Conservation (phyloP, 306 rosid genomes). For the Cicer chorassanicum region DNA sequence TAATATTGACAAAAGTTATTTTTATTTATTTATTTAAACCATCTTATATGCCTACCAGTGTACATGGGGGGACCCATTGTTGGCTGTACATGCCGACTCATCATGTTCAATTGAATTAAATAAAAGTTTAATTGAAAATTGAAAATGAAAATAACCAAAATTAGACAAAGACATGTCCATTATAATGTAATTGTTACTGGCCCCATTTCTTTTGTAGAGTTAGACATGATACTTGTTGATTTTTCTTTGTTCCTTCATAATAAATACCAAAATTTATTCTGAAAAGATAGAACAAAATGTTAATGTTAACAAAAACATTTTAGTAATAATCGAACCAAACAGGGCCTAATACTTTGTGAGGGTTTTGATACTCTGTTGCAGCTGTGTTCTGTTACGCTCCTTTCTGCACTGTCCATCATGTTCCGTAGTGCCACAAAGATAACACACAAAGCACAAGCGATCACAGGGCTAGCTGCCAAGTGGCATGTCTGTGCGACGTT, state of each 20-base stretch:
- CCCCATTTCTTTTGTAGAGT: constrained; percentile 2
- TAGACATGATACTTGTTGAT: constrained; percentile 11
- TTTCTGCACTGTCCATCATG: constrained; percentile 64
- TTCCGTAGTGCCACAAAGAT: constrained; percentile 88
- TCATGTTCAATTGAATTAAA: not conserved
- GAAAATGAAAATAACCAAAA: not conserved
- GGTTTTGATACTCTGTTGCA: constrained; percentile 44
- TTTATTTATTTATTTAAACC: too few relatives aligned
- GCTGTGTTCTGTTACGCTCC: constrained; percentile 79
- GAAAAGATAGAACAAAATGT: not conserved
- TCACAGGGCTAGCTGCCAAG: constrained; percentile 90
- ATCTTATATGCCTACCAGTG: not conserved
- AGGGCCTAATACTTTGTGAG: not conserved
- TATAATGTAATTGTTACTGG: not conserved
- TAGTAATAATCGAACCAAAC: constrained; percentile 4
- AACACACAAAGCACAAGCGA: constrained; percentile 91
- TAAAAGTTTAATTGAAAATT: not conserved
- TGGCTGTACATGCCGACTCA: not conserved
- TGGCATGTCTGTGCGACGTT: constrained; percentile 96
- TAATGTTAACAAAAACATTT: not conserved
- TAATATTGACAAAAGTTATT: too few relatives aligned
- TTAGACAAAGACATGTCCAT: constrained; percentile 28
- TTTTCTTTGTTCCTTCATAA: not conserved
- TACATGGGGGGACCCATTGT: not conserved
- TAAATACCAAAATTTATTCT: not conserved